Conservation (phyloP, 2,329 filamentous ascomycete genomes). For the Chaetomium sp. region DNA sequence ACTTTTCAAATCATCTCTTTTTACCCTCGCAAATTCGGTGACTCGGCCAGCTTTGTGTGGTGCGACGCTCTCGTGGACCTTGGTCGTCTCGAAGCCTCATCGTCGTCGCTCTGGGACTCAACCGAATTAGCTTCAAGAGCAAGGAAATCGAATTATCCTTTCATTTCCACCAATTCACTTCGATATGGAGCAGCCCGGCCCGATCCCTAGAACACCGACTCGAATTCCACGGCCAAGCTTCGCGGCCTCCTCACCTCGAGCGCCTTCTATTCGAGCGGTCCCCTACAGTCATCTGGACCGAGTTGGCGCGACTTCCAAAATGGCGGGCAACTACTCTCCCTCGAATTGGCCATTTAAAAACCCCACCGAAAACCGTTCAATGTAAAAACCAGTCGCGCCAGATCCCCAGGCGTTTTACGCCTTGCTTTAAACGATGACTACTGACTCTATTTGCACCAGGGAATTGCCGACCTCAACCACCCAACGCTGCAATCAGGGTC, state of each 20-base stretch:
- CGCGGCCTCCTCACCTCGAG: conserved; percentile 6
- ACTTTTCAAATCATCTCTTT: too few relatives aligned
- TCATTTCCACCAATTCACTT: neutral
- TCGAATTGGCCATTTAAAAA: conserved; percentile 16
- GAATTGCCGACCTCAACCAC: neutral
- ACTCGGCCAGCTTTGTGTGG: too few relatives aligned
- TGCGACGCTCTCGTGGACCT: too few relatives aligned
- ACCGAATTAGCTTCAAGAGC: neutral
- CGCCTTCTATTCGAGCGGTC: conserved; percentile 14
- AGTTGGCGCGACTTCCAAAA: neutral
- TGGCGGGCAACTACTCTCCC: conserved; percentile 8
- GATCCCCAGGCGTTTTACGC: too few relatives aligned
- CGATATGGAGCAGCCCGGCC: conserved; percentile 1
- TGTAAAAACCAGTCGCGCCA: conserved; percentile 1
- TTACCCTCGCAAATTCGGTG: too few relatives aligned
- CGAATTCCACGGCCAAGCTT: conserved; percentile 12
- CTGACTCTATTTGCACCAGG: neutral
- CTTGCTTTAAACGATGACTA: too few relatives aligned
- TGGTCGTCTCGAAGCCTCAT: too few relatives aligned
- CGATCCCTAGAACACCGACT: conserved; percentile 1
- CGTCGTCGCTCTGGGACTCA: neutral
- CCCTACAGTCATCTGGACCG: conserved; percentile 7
- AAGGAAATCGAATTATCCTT: neutral
- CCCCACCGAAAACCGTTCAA: neutral
- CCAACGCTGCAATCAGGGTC: neutral